Evolutionary conservation across 2,329 filamentous ascomycete species (phyloP).

Genomic region (Chaetomium sp.): DNA sequence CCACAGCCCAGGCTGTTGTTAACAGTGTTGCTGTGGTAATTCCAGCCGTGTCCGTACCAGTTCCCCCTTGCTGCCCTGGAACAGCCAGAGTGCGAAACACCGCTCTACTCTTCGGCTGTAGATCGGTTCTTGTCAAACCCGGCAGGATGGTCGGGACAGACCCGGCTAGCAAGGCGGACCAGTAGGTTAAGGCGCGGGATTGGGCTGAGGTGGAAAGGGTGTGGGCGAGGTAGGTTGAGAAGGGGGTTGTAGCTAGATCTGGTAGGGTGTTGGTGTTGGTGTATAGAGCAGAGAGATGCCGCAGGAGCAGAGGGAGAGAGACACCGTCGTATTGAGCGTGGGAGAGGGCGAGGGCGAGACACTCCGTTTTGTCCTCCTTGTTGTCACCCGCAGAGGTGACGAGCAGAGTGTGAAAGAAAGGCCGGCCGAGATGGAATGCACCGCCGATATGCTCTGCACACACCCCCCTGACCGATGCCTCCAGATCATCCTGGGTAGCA

Average conservation of each 20-base stretch:
- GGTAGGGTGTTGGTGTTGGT: conserved; percentile 22
- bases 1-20: conserved; percentile 60
- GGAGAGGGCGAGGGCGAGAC: conserved; percentile 55
- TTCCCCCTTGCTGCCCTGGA: conserved; percentile 23
- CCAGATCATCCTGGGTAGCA: conserved; percentile 35
- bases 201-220: conserved; percentile 31
- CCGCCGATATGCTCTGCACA: conserved; percentile 39
- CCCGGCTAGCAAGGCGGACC: conserved; percentile 50
- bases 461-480: conserved; percentile 27
- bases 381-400: conserved; percentile 24
- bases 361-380: conserved; percentile 26
- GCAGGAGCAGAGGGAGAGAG: conserved; percentile 53
- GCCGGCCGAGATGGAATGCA: conserved; percentile 49
- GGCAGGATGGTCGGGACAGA: conserved; percentile 41
- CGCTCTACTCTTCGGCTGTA: conserved; percentile 2
- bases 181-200: conserved; percentile 45
- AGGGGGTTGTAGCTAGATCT: conserved; percentile 30
- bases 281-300: conserved; percentile 51
- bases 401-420: conserved; percentile 54
- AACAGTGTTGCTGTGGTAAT: conserved; percentile 59
- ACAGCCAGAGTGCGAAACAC: conserved; percentile 29
- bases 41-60: conserved; percentile 32
- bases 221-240: conserved; percentile 41
- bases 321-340: conserved; percentile 67
- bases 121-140: conserved; percentile 26